Evolutionary conservation across 2,329 filamentous ascomycete species (phyloP).

Genomic region (Capronia epimyces): DNA sequence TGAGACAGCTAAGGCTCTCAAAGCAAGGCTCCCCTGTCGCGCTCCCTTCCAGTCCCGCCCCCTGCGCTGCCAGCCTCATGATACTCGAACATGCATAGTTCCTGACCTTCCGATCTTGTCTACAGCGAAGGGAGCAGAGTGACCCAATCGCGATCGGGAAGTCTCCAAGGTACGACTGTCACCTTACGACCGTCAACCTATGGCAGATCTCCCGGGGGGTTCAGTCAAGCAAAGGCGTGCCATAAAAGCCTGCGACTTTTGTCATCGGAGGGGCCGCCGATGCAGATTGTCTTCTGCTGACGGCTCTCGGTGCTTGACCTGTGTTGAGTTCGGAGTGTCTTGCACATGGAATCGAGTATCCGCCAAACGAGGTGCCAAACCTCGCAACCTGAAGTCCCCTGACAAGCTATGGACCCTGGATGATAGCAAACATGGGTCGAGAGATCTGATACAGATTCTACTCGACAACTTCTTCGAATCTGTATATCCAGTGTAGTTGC

Average conservation of each 20-base stretch:
- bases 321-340: constrained; percentile 3
- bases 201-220: neutral
- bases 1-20: too few relatives aligned
- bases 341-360: constrained; percentile 9
- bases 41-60: too few relatives aligned
- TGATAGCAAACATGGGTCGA: constrained; percentile 2
- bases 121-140: too few relatives aligned
- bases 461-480: constrained; percentile 7
- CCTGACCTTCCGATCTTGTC: too few relatives aligned
- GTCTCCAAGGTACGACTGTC: too few relatives aligned
- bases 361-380: constrained; percentile 9
- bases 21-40: too few relatives aligned
- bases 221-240: constrained; percentile 1
- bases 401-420: constrained; percentile 2
- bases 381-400: neutral
- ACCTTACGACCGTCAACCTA: neutral
- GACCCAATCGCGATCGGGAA: too few relatives aligned
- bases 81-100: too few relatives aligned
- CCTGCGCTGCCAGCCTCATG: too few relatives aligned
- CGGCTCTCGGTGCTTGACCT: constrained; percentile 4
- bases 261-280: constrained; percentile 6
- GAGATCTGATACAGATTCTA: neutral
- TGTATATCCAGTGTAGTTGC: constrained; percentile 8
- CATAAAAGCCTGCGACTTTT: constrained; percentile 15
- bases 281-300: constrained; percentile 1